Base-by-base conservation (phyloP, 2,329 filamentous ascomycete species). In the Paracorniculantispora psalliotae region DNA sequence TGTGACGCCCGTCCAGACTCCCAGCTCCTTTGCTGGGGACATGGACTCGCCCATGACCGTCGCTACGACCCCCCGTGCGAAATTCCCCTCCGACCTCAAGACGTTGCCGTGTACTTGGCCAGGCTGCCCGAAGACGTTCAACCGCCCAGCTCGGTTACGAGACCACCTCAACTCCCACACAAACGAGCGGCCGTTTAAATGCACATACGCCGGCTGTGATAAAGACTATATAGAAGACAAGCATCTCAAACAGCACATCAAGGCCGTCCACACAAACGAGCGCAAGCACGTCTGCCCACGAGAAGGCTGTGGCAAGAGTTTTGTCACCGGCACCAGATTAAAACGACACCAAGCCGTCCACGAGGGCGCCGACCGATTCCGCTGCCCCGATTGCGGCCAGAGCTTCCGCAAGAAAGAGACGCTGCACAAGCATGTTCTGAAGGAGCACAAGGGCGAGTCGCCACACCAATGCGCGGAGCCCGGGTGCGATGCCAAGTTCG, bases 401-500 rank as follows among this genome's bases (percentile, higher is more conserved):
- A 85, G 84, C 21, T 97, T 97, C 72, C 84, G 93, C 62, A 97
- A 96, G 73, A 88, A 91, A 69, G 86, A 91, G 64, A 96, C 92
- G 0, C 80, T 97, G 17, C 86, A 92, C 69, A 87, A 89, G 54
- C 93, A 97, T 70, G 83, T 96, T 63, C 84, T 87, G 57, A 83
- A 84, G 10, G 87, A 86, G 13, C 93, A 97, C 71, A 76, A 93
- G 41, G 79, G 87, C 28, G 74, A 88, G 61, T 84, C 87, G 48
- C 85, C 90, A 0, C 96, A 86, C 67, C 79, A 80, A 5, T 97
- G 93, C 71, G 77, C 79, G 1, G 79, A 87, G 59, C 66, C 67
- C 17, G 70, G 66, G 47, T 97, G 93, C 67, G 73, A 76, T 1
- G 81, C 83, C 61, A 86, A 84, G 2, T 97, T 94, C 67, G 87